Conservation (phyloP, 2,329 filamentous ascomycete species). For the Fusarium goolgardi region DNA sequence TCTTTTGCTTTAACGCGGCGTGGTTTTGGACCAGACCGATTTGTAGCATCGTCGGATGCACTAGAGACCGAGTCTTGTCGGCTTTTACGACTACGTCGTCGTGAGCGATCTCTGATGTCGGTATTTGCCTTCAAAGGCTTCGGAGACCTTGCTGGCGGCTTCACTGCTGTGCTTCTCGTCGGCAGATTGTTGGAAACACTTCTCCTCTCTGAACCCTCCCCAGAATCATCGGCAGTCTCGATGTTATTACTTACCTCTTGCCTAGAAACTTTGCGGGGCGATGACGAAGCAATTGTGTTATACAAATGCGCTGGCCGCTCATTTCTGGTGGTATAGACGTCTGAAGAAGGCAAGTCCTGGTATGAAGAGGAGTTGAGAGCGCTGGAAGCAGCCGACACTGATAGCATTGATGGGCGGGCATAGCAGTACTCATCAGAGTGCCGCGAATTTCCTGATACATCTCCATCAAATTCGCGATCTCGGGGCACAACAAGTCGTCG, state of each 20-base stretch:
- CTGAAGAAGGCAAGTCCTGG: constrained; percentile 41
- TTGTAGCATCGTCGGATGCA: constrained; percentile 44
- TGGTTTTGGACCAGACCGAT: constrained; percentile 43
- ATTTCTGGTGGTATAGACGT: constrained; percentile 30
- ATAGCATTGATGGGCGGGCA: constrained; percentile 59
- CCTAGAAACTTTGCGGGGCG: constrained; percentile 33
- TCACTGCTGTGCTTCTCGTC: constrained; percentile 34
- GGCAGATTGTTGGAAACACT: constrained; percentile 27
- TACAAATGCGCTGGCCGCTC: constrained; percentile 32
- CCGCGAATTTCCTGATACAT: constrained; percentile 49
- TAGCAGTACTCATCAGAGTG: constrained; percentile 56
- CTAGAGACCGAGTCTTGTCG: constrained; percentile 44
- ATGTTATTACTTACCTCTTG: constrained; percentile 34
- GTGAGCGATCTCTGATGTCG: constrained; percentile 34
- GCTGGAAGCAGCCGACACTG: constrained; percentile 67
- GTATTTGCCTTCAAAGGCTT: constrained; percentile 29
- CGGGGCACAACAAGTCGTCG: constrained; percentile 61
- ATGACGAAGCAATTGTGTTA: constrained; percentile 19
- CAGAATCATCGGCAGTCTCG: constrained; percentile 40
- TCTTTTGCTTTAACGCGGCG: constrained; percentile 49
- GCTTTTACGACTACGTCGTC: constrained; percentile 37
- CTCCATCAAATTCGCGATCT: constrained; percentile 50
- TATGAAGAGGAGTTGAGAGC: constrained; percentile 57
- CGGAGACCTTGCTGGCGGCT: constrained; percentile 23
- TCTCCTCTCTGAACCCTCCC: constrained; percentile 37